A percentile compares a stretch with the other conserved stretches of the same genome.
These are phyloP conservation scores for Tolypocladium paradoxum DNA, from an alignment of 2,329 filamentous ascomycete species.

Conservation along the genomic window DNA sequence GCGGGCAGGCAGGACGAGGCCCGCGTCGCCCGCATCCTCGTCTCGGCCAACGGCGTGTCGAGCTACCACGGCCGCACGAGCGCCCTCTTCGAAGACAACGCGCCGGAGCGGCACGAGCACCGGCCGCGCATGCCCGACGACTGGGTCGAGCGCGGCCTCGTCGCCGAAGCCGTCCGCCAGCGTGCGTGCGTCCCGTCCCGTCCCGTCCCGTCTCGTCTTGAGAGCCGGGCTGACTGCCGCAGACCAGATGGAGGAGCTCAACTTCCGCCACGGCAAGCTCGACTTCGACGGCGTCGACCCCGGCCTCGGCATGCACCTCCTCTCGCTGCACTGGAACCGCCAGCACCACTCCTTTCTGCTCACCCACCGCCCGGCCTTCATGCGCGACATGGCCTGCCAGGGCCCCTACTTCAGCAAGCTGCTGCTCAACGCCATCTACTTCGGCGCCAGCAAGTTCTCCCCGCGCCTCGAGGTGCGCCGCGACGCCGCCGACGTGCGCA, in stretches of 20 bases:
- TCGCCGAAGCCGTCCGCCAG: constrained; percentile 35
- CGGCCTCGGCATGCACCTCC: constrained; percentile 38
- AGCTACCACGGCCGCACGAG: constrained; percentile 40
- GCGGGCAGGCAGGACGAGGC: background rate
- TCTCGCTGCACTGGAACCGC: constrained; percentile 41
- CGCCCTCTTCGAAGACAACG: constrained; percentile 32
- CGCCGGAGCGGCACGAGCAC: constrained; percentile 9
- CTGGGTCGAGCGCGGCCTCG: constrained; percentile 32
- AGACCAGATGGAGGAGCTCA: constrained; percentile 35
- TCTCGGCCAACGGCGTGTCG: constrained; percentile 27
- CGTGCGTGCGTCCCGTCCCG: too few relatives aligned
- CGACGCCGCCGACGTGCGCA: constrained; percentile 32
- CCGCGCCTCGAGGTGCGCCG: constrained; percentile 32
- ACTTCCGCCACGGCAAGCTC: constrained; percentile 31
- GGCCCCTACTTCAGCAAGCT: constrained; percentile 47
- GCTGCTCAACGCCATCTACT: constrained; percentile 44
- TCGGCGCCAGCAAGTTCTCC: constrained; percentile 33
- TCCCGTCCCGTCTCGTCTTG: too few relatives aligned
- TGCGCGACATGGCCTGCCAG: constrained; percentile 39
- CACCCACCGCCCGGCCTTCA: constrained; percentile 41
- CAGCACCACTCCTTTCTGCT: constrained; percentile 38
- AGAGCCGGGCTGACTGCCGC: background rate
- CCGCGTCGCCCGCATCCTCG: constrained; percentile 23
- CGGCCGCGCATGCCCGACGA: constrained; percentile 20
- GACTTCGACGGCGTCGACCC: constrained; percentile 46